Evolutionary conservation across 2,329 filamentous ascomycete species (phyloP), one percentile per base, ranked within the genome.

Genomic region (Falciphora oryzae): DNA sequence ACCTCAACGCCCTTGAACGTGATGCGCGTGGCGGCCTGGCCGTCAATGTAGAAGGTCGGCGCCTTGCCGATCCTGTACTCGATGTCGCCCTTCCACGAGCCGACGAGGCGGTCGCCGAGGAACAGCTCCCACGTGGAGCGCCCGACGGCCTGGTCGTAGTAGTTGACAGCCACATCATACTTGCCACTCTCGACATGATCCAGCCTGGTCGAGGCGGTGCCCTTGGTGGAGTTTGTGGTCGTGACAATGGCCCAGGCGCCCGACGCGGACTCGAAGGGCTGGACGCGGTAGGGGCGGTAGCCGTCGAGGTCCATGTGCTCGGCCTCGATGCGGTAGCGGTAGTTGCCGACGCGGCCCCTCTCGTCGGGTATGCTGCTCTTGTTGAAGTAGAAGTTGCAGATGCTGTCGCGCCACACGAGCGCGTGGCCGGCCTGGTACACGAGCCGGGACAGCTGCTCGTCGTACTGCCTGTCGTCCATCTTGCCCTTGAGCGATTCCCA

Each of bases 331-430:
- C 89, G 83, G 74, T 83, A 87, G 0, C 83, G 81, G 72, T 91
- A 83, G 66, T 85, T 78, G 1, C 82, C 80, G 0, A 90, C 87
- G 13, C 88, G 81, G 2, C 77, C 77, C 0, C 69, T 69, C 27
- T 80, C 76, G 68, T 91, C 89, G 0, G 82, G 72, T 58, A 91
- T 89, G 2, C 81, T 78, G 0, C 86, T 87, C 53, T 85, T 74
- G 71, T 85, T 87, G 71, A 78, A 70, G 74, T 89, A 91, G 75
- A 88, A 91, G 64, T 85, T 77, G 69, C 77, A 84, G 75, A 91
- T 85, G 0, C 85, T 80, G 70, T 91, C 89, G 18, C 89, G 81
- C 89, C 89, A 92, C 22, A 90, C 85, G 25, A 91, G 79, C 0
- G 87, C 80, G 73, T 91, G 89, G 0, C 88, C 89, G 0, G 89